A percentile compares a stretch with the other conserved stretches of the same genome.
phyloP scores from a whole-genome alignment of 1,284 basidiomycete genomes.

The Xerocomus nothofagi region DNA sequence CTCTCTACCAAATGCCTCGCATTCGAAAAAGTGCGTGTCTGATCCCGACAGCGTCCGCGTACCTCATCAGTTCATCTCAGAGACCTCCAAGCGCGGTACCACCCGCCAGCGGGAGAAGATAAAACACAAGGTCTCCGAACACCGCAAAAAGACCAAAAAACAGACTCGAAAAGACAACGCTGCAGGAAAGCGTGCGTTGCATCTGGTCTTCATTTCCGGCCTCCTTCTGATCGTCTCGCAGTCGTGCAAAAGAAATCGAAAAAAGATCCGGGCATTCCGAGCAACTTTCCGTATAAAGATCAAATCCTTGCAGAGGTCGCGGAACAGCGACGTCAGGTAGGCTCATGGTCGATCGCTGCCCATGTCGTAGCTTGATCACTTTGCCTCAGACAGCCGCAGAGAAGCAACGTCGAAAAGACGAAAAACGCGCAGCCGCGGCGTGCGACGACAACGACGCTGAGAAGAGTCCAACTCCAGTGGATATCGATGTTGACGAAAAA shows the following conservation, averaged over 20 bases:
- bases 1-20: conserved; percentile 51
- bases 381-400: conserved; percentile 58
- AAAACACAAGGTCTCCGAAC: conserved; percentile 78
- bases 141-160: conserved; percentile 76
- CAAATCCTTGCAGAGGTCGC: conserved; percentile 91
- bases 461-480: conserved; percentile 34
- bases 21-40: conserved; percentile 67
- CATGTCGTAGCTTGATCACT: background rate
- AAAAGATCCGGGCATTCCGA: conserved; percentile 95
- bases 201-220: background rate
- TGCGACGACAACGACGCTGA: conserved; percentile 34
- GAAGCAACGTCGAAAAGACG: conserved; percentile 63
- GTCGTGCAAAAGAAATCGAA: conserved; percentile 52
- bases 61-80: conserved; percentile 41
- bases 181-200: conserved; percentile 86
- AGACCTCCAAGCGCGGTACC: conserved; percentile 79
- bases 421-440: conserved; percentile 50
- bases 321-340: conserved; percentile 73
- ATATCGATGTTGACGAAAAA: conserved; percentile 25
- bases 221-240: conserved; percentile 11
- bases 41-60: background rate
- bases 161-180: conserved; percentile 76
- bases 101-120: conserved; percentile 78
- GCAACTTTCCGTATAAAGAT: conserved; percentile 96
- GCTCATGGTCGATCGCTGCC: background rate